phyloP scores from a whole-genome alignment of 768 basidiomycete genomes.

The Podaxis carcinomalis region DNA sequence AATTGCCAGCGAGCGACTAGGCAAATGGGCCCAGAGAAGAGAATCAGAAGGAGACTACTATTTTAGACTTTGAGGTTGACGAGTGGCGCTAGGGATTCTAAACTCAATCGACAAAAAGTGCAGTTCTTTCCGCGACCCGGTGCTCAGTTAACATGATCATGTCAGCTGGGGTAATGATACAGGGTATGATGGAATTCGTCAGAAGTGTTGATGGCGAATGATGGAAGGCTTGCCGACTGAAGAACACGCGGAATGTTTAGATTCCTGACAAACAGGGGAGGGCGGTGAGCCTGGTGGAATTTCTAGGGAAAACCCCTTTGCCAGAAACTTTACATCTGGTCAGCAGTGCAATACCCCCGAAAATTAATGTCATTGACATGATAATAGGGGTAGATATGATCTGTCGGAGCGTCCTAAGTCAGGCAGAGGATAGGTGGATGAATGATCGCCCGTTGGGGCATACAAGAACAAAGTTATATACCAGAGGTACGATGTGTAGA shows the following conservation, averaged over 20 bases:
- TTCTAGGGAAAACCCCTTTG: background rate
- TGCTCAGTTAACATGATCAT: background rate
- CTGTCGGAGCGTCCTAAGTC: too few species aligned
- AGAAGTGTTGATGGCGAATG: background rate
- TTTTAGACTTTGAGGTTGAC: background rate
- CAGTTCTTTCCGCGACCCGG: background rate
- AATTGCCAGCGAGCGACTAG: slow-evolving; percentile 1
- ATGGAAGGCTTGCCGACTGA: background rate
- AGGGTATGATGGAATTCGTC: background rate
- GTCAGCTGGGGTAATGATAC: background rate
- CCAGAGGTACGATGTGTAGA: too few species aligned
- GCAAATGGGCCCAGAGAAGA: background rate
- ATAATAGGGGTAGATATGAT: background rate
- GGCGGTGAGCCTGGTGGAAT: background rate
- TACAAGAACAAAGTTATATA: too few species aligned
- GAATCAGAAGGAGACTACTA: background rate
- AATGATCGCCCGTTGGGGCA: too few species aligned
- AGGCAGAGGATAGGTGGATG: too few species aligned
- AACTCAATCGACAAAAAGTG: background rate
- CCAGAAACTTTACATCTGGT: background rate
- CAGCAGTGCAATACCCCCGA: background rate
- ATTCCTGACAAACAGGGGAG: background rate
- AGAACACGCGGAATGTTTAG: background rate
- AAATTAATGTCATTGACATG: background rate
- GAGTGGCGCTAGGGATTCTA: background rate